Evolutionary conservation across 805 yeast genomes (phyloP), one percentile per base, ranked within the genome.

Genomic region (Scheffersomyces lignosus): DNA sequence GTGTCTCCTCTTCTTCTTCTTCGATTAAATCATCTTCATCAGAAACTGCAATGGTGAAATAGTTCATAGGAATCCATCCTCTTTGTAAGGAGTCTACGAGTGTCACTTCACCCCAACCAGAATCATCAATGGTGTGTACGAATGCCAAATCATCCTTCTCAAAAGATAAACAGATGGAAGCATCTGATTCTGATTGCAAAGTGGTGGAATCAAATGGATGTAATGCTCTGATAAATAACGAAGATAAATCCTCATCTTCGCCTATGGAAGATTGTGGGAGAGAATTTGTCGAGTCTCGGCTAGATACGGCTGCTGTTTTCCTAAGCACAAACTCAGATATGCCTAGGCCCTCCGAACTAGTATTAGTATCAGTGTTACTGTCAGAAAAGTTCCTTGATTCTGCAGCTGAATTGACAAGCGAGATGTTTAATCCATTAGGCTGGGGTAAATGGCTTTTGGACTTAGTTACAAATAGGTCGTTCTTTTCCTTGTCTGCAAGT

Each of bases 31-130:
- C 50, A 4, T 48, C 43, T 3, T 48, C 54, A 9, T 51, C 52
- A 9, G 41, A 39, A 3, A 79, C 63, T 1, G 70, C 71, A 33
- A 64, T 70, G 4, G 80, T 63, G 51, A 85, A 86, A 60, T 83
- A 86, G 53, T 85, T 86, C 73, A 86, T 81, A 3, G 95, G 95
- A 13, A 85, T 87, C 95, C 95, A 86, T 13, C 95, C 95, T 44
- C 88, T 64, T 48, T 73, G 72, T 34, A 81, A 64, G 10, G 80
- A 68, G 38, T 78, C 80, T 6, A 85, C 60, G 26, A 84, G 52
- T 0, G 90, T 85, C 2, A 85, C 93, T 56, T 86, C 95, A 41
- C 90, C 91, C 95, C 95, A 86, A 0, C 93, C 95, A 15, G 88
- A 80, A 37, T 81, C 82, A 56, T 85, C 93, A 15, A 84, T 77